phyloP scores from a whole-genome alignment of 2,329 filamentous ascomycete genomes.

The Penicillium griseofulvum region DNA sequence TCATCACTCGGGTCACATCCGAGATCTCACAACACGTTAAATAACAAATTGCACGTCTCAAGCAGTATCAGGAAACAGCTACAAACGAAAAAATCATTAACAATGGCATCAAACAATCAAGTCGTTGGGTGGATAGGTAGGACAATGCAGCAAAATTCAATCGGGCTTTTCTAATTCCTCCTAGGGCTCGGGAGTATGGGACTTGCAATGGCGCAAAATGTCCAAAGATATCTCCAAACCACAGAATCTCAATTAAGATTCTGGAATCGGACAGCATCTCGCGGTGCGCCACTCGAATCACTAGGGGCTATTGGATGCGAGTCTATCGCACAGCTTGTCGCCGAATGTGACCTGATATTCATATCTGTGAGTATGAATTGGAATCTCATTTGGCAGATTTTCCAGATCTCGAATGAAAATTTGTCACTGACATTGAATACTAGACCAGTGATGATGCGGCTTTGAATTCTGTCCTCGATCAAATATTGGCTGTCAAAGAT shows the following conservation, averaged over 20 bases:
- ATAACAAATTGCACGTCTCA: not conserved
- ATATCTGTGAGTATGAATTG: conserved; percentile 11
- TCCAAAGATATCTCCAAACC: conserved; percentile 5
- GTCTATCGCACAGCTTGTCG: conserved; percentile 6
- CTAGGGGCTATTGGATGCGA: conserved; percentile 6
- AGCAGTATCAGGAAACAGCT: not conserved
- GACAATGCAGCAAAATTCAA: not conserved
- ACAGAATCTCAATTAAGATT: conserved; percentile 1
- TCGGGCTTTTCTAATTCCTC: not conserved
- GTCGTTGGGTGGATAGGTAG: conserved; percentile 12
- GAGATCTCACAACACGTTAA: not conserved
- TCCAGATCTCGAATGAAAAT: not conserved
- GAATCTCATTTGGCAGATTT: too few relatives aligned
- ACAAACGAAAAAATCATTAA: not conserved
- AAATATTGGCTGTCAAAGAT: conserved; percentile 1
- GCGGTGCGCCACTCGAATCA: conserved; percentile 2
- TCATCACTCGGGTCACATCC: conserved; percentile 8
- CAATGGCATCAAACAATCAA: not conserved
- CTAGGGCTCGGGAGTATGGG: conserved; percentile 15
- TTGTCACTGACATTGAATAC: not conserved
- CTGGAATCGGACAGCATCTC: conserved; percentile 12
- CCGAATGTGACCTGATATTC: conserved; percentile 8
- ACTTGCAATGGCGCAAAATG: conserved; percentile 12
- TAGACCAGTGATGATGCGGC: conserved; percentile 4
- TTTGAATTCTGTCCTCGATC: not conserved